A percentile compares a stretch with the other conserved stretches of the same genome.
These are phyloP conservation scores for Tremella yokohamensis DNA, from an alignment of 768 basidiomycete species.

Conservation along the genomic window DNA sequence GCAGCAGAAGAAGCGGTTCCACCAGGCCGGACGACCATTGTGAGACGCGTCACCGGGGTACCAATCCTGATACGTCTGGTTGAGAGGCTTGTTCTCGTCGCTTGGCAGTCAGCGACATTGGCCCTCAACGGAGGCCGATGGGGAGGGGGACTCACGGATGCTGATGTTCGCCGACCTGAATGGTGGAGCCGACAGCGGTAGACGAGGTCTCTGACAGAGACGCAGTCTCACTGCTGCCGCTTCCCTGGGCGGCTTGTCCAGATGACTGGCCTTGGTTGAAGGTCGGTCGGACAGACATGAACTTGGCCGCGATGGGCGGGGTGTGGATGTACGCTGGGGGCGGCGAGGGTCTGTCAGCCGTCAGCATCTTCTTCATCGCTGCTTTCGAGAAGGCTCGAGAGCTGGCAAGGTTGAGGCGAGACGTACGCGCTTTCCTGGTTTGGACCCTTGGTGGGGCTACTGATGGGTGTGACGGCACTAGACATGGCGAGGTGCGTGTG, in stretches of 20 bases:
- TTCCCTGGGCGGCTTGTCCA: too few species aligned
- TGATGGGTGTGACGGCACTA: too few species aligned
- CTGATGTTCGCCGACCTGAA: too few species aligned
- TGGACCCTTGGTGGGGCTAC: background rate
- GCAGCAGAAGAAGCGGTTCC: slow-evolving; percentile 41
- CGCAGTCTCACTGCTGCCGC: background rate
- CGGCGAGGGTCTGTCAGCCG: background rate
- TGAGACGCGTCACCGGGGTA: slow-evolving; percentile 34
- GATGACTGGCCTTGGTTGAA: background rate
- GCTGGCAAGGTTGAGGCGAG: background rate
- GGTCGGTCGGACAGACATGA: background rate
- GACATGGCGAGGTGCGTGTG: too few species aligned
- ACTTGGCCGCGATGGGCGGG: background rate
- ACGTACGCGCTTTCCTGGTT: background rate
- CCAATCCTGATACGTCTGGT: slow-evolving; percentile 29
- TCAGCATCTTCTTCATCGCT: background rate
- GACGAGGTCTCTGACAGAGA: too few species aligned
- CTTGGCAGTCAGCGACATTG: background rate
- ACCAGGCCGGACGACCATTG: slow-evolving; percentile 34
- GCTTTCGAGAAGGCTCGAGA: background rate
- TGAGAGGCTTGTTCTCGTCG: slow-evolving; percentile 3
- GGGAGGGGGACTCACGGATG: background rate
- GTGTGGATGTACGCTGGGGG: slow-evolving; percentile 7
- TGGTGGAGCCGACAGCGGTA: too few species aligned
- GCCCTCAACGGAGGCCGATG: background rate